These are phyloP conservation scores for Trichoderma reesei DNA, from an alignment of 495 filamentous ascomycete genomes.

Conservation along the genomic window DNA sequence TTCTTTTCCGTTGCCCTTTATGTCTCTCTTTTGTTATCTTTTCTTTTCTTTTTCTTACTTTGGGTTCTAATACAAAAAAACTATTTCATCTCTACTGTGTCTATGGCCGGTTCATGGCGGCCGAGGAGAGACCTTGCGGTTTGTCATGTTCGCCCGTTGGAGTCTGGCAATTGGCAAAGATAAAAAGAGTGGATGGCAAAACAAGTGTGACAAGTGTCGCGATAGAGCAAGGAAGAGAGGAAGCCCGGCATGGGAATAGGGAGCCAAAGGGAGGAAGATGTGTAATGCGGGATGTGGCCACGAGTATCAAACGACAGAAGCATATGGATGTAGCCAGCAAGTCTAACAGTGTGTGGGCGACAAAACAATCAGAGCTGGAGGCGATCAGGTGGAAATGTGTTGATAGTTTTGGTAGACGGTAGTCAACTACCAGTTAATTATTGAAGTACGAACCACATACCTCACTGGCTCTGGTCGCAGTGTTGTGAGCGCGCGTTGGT, in stretches of 20 bases:
- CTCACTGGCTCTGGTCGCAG: not conserved
- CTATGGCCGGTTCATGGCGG: not conserved
- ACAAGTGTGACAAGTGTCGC: not conserved
- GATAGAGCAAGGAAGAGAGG: not conserved
- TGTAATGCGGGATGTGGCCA: not conserved
- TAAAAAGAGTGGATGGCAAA: not conserved
- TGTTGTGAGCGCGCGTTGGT: not conserved
- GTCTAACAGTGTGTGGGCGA: too few species aligned
- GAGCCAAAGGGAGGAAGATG: not conserved
- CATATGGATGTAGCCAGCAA: too few species aligned
- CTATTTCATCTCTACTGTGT: not conserved
- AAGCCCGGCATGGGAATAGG: too few species aligned
- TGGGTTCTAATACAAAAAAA: conserved; percentile 8
- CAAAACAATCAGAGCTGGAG: too few species aligned
- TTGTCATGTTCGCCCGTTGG: not conserved
- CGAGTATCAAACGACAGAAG: not conserved
- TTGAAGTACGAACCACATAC: not conserved
- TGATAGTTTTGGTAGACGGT: not conserved
- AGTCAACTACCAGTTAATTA: not conserved
- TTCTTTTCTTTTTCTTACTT: conserved; percentile 4
- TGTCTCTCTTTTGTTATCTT: not conserved
- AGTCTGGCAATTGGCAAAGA: not conserved
- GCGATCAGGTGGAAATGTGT: too few species aligned
- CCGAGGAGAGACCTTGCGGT: not conserved
- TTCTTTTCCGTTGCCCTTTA: not conserved